Base-by-base conservation (phyloP, 2,329 filamentous ascomycete species). In the Cladophialophora bantiana region DNA sequence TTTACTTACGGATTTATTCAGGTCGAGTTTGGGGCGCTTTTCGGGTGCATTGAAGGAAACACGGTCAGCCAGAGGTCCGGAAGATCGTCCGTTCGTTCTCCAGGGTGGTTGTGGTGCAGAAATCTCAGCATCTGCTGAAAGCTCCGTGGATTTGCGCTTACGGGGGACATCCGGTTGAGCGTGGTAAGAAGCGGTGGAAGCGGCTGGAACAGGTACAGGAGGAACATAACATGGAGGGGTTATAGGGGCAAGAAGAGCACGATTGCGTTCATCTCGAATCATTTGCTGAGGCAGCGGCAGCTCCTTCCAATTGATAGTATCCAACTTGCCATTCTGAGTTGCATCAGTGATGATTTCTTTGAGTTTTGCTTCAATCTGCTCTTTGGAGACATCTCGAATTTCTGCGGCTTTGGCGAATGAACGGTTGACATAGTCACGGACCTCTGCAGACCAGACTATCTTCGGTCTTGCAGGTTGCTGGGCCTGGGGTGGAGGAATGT, bases 281-380 rank as follows among this genome's bases (percentile, higher is more conserved):
- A 97, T 84, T 69, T 92, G 84, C 78, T 98, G 94, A 5, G 95
- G 95, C 13, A 97, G 83, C 50, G 91, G 92, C 82, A 96, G 86
- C 32, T 82, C 85, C 70, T 90, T 86, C 95, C 95, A 99, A 81
- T 97, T 87, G 77, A 92, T 88, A 32, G 84, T 84, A 75, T 90
- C 84, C 75, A 97, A 86, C 63, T 86, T 85, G 72, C 90, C 86
- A 73, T 82, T 86, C 73, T 94, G 90, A 72, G 92, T 93, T 70
- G 92, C 92, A 62, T 89, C 84, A 68, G 90, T 92, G 77, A 99
- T 97, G 72, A 93, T 90, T 68, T 89, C 83, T 79, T 94, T 97
- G 70, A 99, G 83, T 76, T 93, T 96, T 67, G 84, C 83, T 78
- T 97, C 91, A 84, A 97, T 90, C 65, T 96, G 93, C 61, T 84